A percentile compares a stretch with the other conserved stretches of the same genome.
These are phyloP conservation scores for Hyaloscypha variabilis DNA, from an alignment of 495 filamentous ascomycete genomes.

Conservation along the genomic window DNA sequence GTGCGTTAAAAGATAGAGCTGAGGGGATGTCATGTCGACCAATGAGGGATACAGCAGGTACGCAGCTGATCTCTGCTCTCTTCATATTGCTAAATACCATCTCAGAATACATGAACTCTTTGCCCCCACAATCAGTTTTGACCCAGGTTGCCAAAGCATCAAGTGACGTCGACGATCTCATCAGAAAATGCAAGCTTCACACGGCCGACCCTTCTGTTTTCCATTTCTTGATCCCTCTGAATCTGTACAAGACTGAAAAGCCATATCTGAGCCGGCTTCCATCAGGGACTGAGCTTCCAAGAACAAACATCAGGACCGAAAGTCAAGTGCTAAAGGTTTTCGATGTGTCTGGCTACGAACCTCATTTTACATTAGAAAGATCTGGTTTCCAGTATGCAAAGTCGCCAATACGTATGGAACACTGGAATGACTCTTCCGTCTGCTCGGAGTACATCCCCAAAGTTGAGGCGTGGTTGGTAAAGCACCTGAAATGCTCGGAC, in stretches of 20 bases:
- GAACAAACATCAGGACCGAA: constrained; percentile 8
- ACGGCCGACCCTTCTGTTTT: background rate
- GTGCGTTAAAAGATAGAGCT: constrained; percentile 2
- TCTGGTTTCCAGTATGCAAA: constrained; percentile 14
- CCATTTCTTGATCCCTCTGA: constrained; percentile 2
- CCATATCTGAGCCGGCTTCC: constrained; percentile 16
- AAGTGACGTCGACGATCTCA: background rate
- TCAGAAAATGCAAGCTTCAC: background rate
- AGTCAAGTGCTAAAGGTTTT: background rate
- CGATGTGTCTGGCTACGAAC: constrained; percentile 6
- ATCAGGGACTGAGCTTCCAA: background rate
- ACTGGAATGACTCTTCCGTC: constrained; percentile 7
- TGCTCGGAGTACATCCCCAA: constrained; percentile 7
- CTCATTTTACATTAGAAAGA: constrained; percentile 5
- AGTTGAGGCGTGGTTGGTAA: constrained; percentile 1
- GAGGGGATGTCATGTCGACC: background rate
- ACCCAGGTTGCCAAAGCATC: background rate
- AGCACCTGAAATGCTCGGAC: background rate
- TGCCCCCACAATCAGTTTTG: background rate
- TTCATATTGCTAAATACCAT: background rate
- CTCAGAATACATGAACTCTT: background rate
- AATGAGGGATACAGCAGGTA: background rate
- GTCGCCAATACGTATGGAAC: background rate
- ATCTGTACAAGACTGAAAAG: constrained; percentile 5
- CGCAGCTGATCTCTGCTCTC: background rate